Conservation (phyloP, 2,329 filamentous ascomycete species). For the Grosmannia clavigera region DNA sequence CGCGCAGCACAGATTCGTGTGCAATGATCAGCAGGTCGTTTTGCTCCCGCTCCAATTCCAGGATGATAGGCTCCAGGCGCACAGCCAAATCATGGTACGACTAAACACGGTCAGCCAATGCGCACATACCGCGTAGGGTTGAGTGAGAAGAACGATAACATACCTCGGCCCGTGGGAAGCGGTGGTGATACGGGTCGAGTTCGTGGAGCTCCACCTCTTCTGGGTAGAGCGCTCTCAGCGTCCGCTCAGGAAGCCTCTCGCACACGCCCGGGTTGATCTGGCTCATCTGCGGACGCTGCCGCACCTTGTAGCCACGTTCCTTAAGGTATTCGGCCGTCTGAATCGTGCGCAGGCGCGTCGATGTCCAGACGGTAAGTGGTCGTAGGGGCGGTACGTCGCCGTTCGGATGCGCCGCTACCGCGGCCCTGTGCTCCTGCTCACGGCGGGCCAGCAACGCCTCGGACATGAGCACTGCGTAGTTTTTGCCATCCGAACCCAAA, state of each 20-base stretch:
- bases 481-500: conserved; percentile 64
- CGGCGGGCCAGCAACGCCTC: conserved; percentile 73
- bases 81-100: conserved; percentile 99
- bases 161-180: conserved; percentile 89
- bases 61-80: conserved; percentile 90
- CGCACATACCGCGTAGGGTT: neutral
- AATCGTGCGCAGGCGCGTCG: conserved; percentile 76
- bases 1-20: conserved; percentile 92
- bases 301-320: conserved; percentile 68
- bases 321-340: conserved; percentile 80
- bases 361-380: conserved; percentile 87
- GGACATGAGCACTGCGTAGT: conserved; percentile 77
- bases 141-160: conserved; percentile 12
- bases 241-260: conserved; percentile 78
- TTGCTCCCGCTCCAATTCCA: conserved; percentile 92
- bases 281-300: conserved; percentile 90
- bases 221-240: conserved; percentile 70
- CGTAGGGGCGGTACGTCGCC: conserved; percentile 46
- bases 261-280: conserved; percentile 95
- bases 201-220: conserved; percentile 91
- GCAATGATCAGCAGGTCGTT: conserved; percentile 97
- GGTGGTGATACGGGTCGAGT: conserved; percentile 88
- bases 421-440: conserved; percentile 61
- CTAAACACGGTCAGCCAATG: conserved; percentile 30
- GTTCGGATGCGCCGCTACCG: conserved; percentile 55